Conservation (phyloP, 441 rosid species). For the Arabidopsis lyrata region DNA sequence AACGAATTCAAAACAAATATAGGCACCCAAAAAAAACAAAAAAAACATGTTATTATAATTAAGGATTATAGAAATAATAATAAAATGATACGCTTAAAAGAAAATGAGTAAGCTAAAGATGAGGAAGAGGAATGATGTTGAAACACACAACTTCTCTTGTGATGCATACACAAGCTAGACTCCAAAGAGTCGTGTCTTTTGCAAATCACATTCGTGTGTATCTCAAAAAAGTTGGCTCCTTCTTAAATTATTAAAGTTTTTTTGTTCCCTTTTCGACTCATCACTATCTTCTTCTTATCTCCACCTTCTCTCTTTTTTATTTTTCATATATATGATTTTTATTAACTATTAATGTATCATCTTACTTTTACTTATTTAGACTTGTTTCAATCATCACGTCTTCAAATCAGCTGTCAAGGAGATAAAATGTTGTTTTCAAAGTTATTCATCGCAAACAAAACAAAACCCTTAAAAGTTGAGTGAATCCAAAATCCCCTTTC, state of each 20-base stretch:
- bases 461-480: background rate
- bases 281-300: constrained; percentile 45
- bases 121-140: constrained; percentile 16
- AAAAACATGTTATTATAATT: background rate
- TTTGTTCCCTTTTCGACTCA: constrained; percentile 36
- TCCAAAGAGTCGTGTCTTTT: constrained; percentile 44
- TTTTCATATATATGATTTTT: background rate
- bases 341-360: constrained; percentile 22
- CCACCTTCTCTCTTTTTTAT: background rate
- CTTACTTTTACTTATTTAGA: constrained; percentile 28
- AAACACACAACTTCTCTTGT: constrained; percentile 36
- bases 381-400: constrained; percentile 30
- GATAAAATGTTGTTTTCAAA: constrained; percentile 17
- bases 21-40: background rate
- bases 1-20: background rate
- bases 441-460: background rate
- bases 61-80: background rate
- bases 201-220: constrained; percentile 41
- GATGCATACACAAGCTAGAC: constrained; percentile 37
- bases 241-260: constrained; percentile 42
- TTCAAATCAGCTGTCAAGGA: constrained; percentile 3
- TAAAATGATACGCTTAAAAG: constrained; percentile 4
- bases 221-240: constrained; percentile 25
- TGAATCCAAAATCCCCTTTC: constrained; percentile 24
- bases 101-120: constrained; percentile 7